Conservation (phyloP, 1,284 basidiomycete genomes). For the Veloboletus limbatus region DNA sequence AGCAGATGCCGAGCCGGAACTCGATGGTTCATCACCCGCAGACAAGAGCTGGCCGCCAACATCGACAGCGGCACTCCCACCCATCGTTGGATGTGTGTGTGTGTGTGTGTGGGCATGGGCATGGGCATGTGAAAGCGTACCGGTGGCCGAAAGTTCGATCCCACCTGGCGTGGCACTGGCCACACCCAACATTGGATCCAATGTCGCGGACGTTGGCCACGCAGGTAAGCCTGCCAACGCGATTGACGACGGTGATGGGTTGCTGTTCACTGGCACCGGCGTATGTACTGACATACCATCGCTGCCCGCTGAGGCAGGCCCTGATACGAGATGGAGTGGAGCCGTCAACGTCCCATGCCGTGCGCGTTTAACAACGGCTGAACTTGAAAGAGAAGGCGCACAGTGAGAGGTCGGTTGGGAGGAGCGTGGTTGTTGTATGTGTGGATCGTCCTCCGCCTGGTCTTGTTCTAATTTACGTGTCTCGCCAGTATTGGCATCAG, state of each 20-base stretch:
- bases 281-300: slow-evolving; percentile 23
- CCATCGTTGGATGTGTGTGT: slow-evolving; percentile 18
- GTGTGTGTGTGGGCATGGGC: slow-evolving; percentile 14
- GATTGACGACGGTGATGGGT: slow-evolving; percentile 16
- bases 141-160: slow-evolving; percentile 26
- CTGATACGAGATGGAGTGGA: slow-evolving; percentile 22
- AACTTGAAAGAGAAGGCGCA: background rate
- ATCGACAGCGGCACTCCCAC: slow-evolving; percentile 4
- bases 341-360: slow-evolving; percentile 30
- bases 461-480: slow-evolving; percentile 28
- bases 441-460: slow-evolving; percentile 24
- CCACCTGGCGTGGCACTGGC: slow-evolving; percentile 34
- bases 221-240: slow-evolving; percentile 32
- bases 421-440: slow-evolving; percentile 15
- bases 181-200: slow-evolving; percentile 33
- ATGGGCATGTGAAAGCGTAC: slow-evolving; percentile 11
- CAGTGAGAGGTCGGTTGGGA: slow-evolving; percentile 14
- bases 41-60: slow-evolving; percentile 30
- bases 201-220: slow-evolving; percentile 29
- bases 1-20: slow-evolving; percentile 13
- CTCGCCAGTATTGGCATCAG: slow-evolving; percentile 27
- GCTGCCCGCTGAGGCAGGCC: slow-evolving; percentile 13
- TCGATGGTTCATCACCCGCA: slow-evolving; percentile 24
- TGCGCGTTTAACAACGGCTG: slow-evolving; percentile 22
- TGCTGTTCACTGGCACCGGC: slow-evolving; percentile 15